Conservation (phyloP, 2,329 filamentous ascomycete genomes). For the Talaromyces pinophilus region DNA sequence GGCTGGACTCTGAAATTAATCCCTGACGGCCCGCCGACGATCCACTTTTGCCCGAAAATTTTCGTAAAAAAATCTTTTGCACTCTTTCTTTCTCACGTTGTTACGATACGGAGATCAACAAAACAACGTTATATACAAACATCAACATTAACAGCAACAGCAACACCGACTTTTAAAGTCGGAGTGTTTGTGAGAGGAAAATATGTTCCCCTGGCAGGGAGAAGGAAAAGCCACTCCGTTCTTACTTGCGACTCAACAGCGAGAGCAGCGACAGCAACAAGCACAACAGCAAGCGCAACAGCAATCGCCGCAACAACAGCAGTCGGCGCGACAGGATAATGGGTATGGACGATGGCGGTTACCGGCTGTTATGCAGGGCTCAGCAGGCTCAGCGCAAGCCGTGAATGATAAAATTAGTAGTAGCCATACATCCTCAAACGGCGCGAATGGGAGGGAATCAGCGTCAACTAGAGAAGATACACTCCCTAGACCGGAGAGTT, state of each 20-base stretch:
- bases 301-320: constrained; percentile 22
- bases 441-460: neutral
- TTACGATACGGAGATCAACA: constrained; percentile 6
- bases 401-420: constrained; percentile 2
- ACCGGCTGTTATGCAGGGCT: constrained; percentile 11
- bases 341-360: constrained; percentile 17
- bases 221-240: constrained; percentile 17
- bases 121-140: neutral
- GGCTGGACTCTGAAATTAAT: constrained; percentile 7
- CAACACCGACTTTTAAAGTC: neutral
- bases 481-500: neutral
- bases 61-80: constrained; percentile 7
- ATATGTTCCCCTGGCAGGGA: constrained; percentile 25
- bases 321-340: constrained; percentile 23
- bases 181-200: neutral
- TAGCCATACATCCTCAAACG: neutral
- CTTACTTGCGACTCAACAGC: constrained; percentile 20
- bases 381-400: neutral
- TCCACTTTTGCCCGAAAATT: constrained; percentile 2
- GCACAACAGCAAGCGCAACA: constrained; percentile 5
- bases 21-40: neutral
- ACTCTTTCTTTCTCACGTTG: neutral
- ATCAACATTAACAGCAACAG: neutral
- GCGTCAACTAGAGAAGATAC: neutral
- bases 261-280: constrained; percentile 25